Evolutionary conservation across 2,329 filamentous ascomycete genomes (phyloP), one percentile per base, ranked within the genome.

Genomic region (Neobulgaria alba): DNA sequence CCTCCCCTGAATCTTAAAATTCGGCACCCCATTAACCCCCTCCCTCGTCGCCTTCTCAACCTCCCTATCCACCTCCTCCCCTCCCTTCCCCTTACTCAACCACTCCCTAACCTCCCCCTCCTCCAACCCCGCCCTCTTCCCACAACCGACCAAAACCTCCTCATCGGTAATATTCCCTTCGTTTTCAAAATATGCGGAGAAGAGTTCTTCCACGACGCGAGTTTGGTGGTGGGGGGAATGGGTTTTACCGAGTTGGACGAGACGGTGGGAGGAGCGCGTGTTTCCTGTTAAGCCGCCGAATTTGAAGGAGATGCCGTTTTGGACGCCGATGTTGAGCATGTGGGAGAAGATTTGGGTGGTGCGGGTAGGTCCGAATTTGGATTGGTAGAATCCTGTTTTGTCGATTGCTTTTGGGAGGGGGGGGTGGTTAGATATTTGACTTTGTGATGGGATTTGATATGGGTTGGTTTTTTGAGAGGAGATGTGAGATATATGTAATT

Each of bases 251-350:
- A 88, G 70, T 63, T 88, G 77, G 33, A 89, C 72, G 45, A 90
- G 57, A 3, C 87, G 75, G 61, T 94, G 87, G 42, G 82, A 83
- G 53, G 93, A 83, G 15, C 85, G 70, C 14, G 86, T 90, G 55
- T 80, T 84, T 35, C 88, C 88, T 4, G 78, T 78, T 49, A 71
- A 75, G 40, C 85, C 83, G 10, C 74, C 73, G 49, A 81, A 84
- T 16, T 73, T 73, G 17, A 35, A 35, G 33, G 15, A 12, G 18
- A 35, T 35, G 7, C 17, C 33, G n/a, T 18, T 18, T 10, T 35
- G 16, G 10, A 18, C 12, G 15, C 33, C 33, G 3, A n/a, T 35
- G n/a, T 35, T 15, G 8, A 7, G 57, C 17, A 89, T 67, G 1
- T 76, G 75, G 34, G 68, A 15, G 18, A 35, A 35, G 16, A 35